A percentile compares a stretch with the other conserved stretches of the same genome.
These are phyloP conservation scores for Neonectria punicea DNA, from an alignment of 2,329 filamentous ascomycete species.

Conservation along the genomic window DNA sequence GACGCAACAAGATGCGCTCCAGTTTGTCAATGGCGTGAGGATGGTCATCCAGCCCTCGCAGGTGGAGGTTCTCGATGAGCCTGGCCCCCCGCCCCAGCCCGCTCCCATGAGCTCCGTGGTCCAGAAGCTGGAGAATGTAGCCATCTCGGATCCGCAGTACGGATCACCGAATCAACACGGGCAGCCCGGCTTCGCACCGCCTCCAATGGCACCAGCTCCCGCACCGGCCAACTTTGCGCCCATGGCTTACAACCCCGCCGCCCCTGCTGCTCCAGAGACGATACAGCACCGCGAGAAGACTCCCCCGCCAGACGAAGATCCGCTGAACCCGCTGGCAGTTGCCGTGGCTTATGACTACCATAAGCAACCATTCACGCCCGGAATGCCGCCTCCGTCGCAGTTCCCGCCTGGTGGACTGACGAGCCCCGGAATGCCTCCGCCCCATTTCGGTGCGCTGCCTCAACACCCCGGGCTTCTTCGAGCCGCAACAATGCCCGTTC, in stretches of 20 bases:
- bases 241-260: slow-evolving; percentile 82
- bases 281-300: slow-evolving; percentile 82
- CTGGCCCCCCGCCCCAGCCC: slow-evolving; percentile 59
- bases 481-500: slow-evolving; percentile 61
- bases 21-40: slow-evolving; percentile 75
- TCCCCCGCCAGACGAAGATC: slow-evolving; percentile 75
- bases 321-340: slow-evolving; percentile 66
- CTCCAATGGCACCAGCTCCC: slow-evolving; percentile 36
- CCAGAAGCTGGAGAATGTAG: slow-evolving; percentile 77
- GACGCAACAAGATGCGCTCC: slow-evolving; percentile 76
- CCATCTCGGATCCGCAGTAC: slow-evolving; percentile 69
- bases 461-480: slow-evolving; percentile 60
- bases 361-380: slow-evolving; percentile 62
- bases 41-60: slow-evolving; percentile 71
- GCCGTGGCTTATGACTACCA: slow-evolving; percentile 68
- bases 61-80: slow-evolving; percentile 73
- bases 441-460: slow-evolving; percentile 52
- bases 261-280: slow-evolving; percentile 77
- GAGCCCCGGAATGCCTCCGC: slow-evolving; percentile 55
- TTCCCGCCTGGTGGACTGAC: slow-evolving; percentile 56
- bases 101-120: slow-evolving; percentile 74
- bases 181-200: slow-evolving; percentile 35
- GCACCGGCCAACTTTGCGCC: slow-evolving; percentile 64
- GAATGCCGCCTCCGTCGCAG: slow-evolving; percentile 59
- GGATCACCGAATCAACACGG: slow-evolving; percentile 39